phyloP scores from a whole-genome alignment of 805 yeast species.

The Blastobotrys peoriensis region DNA sequence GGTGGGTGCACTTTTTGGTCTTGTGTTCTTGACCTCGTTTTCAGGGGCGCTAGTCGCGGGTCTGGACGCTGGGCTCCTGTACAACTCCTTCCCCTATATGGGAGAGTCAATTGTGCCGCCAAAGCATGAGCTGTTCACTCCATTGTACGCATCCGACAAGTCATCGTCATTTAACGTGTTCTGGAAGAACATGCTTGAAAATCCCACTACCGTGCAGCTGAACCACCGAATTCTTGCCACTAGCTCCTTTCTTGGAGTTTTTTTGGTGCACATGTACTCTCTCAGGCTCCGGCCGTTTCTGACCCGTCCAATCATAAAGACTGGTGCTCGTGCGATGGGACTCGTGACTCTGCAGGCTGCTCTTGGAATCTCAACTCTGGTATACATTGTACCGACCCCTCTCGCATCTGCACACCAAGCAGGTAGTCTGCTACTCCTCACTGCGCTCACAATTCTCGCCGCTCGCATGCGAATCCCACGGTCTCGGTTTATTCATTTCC shows the following conservation, averaged over 20 bases:
- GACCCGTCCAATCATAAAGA: conserved; percentile 52
- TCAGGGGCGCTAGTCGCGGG: conserved; percentile 99
- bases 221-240: conserved; percentile 83
- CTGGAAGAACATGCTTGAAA: conserved; percentile 92
- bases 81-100: conserved; percentile 96
- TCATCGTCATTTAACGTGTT: conserved; percentile 35
- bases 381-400: conserved; percentile 87
- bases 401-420: conserved; percentile 96
- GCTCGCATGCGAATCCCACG: conserved; percentile 57
- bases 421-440: conserved; percentile 85
- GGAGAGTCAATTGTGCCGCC: conserved; percentile 71
- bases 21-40: conserved; percentile 88
- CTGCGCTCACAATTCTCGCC: conserved; percentile 63
- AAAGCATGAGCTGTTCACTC: conserved; percentile 68
- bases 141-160: conserved; percentile 62
- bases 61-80: conserved; percentile 92
- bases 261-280: conserved; percentile 67
- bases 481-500: conserved; percentile 14
- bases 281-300: conserved; percentile 46
- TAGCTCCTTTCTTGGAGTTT: conserved; percentile 65
- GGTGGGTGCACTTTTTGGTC: conserved; percentile 51
- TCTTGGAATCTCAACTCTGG: conserved; percentile 78
- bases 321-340: conserved; percentile 71
- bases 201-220: conserved; percentile 93
- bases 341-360: conserved; percentile 76